Percentiles rank a stretch among this genome's conserved stretches.
Evolutionary conservation across 2,329 filamentous ascomycete species (phyloP).

Genomic region (Niveomyces coronatus): DNA sequence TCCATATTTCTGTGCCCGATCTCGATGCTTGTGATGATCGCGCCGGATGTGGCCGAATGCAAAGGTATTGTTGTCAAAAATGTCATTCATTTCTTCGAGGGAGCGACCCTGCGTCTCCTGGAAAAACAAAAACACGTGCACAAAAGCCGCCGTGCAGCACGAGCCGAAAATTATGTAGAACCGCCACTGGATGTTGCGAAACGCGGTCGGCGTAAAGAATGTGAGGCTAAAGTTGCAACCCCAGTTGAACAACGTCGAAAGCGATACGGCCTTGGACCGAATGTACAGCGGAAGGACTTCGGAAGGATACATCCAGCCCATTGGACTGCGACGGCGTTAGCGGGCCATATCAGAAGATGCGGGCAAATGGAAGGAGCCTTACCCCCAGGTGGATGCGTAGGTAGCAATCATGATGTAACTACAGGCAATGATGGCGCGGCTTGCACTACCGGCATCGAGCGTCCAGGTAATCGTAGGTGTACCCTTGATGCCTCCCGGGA

Average conservation of each 20-base stretch:
- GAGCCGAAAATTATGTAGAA: constrained; percentile 15
- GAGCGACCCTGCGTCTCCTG: constrained; percentile 11
- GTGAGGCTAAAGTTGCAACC: constrained; percentile 23
- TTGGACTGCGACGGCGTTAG: constrained; percentile 19
- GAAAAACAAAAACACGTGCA: constrained; percentile 12
- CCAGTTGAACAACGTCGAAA: constrained; percentile 29
- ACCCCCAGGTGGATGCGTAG: constrained; percentile 29
- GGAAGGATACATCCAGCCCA: constrained; percentile 37
- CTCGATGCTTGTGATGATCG: constrained; percentile 5
- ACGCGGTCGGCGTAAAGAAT: constrained; percentile 22
- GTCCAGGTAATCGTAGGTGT: constrained; percentile 22
- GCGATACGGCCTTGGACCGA: constrained; percentile 33
- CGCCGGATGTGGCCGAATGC: constrained; percentile 12
- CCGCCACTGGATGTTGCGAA: constrained; percentile 16
- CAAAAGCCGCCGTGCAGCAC: constrained; percentile 8
- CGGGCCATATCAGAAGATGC: background rate
- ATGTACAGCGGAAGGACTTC: constrained; percentile 34
- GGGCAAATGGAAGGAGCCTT: background rate
- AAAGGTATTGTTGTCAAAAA: constrained; percentile 12
- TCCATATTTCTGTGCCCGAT: constrained; percentile 6
- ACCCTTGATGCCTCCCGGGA: constrained; percentile 32
- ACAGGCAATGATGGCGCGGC: constrained; percentile 51
- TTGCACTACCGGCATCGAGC: constrained; percentile 26
- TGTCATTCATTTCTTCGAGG: constrained; percentile 12
- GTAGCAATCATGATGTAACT: constrained; percentile 51